A percentile compares a stretch with the other conserved stretches of the same genome.
phyloP scores from a whole-genome alignment of 345 rosid genomes.

The Bruguiera gymnorhiza region DNA sequence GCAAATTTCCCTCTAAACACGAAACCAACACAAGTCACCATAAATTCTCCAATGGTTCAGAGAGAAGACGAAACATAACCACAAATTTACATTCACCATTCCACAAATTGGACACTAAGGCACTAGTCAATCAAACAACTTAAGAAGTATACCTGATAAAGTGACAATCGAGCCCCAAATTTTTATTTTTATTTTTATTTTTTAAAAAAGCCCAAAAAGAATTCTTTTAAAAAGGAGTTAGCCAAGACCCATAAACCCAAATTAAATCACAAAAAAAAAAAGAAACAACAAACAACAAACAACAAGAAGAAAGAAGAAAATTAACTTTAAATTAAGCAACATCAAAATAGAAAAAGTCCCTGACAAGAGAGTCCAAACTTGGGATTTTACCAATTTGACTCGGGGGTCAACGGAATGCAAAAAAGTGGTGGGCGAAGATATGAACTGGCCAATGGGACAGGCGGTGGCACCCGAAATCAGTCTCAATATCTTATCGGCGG shows the following conservation, averaged over 20 bases:
- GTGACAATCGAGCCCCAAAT: neutral
- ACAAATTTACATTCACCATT: neutral
- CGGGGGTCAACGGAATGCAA: slow-evolving; percentile 84
- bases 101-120: neutral
- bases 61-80: neutral
- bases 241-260: too few relatives aligned
- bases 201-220: neutral
- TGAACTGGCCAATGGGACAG: slow-evolving; percentile 83
- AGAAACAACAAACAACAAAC: neutral
- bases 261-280: too few relatives aligned
- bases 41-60: too few relatives aligned
- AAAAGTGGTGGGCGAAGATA: slow-evolving; percentile 75
- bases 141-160: neutral
- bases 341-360: neutral
- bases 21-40: neutral
- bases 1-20: neutral
- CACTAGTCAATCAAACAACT: too few relatives aligned
- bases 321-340: neutral
- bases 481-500: slow-evolving; percentile 71
- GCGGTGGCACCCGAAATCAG: slow-evolving; percentile 73
- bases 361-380: neutral
- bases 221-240: neutral
- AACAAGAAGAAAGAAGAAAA: neutral
- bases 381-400: slow-evolving; percentile 61
- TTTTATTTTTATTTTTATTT: too few relatives aligned